A percentile compares a stretch with the other conserved stretches of the same genome.
Evolutionary conservation across 176 grass and related monocot species (phyloP).

Genomic region (Leersia perrieri): DNA sequence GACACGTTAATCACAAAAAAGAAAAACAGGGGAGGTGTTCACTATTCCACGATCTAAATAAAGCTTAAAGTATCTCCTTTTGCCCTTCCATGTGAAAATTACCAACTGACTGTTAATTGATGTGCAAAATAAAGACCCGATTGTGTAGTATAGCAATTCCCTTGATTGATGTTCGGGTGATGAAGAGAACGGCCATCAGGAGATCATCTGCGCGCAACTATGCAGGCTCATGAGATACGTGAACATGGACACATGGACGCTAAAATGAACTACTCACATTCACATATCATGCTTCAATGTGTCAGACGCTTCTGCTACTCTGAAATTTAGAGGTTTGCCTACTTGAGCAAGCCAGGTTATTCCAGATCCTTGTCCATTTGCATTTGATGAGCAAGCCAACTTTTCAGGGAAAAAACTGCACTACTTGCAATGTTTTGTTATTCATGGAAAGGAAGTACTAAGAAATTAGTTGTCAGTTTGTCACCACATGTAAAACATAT

Average conservation of each 20-base stretch:
- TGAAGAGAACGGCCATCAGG: not conserved
- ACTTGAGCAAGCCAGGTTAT: not conserved
- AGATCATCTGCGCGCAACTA: not conserved
- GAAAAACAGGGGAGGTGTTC: not conserved
- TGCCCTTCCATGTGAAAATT: not conserved
- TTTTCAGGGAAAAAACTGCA: not conserved
- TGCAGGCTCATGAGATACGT: not conserved
- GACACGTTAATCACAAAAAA: not conserved
- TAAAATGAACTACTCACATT: not conserved
- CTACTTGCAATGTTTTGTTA: not conserved
- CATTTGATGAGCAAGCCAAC: not conserved
- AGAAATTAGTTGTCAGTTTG: not conserved
- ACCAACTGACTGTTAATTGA: not conserved
- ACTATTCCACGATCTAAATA: not conserved
- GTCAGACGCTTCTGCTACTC: not conserved
- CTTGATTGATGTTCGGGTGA: not conserved
- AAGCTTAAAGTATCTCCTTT: not conserved
- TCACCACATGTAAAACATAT: not conserved
- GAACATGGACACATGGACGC: not conserved
- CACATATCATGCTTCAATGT: not conserved
- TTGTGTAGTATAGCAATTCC: not conserved
- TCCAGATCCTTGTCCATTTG: slow-evolving; percentile 15
- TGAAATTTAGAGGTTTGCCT: not conserved
- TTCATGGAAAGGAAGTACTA: not conserved
- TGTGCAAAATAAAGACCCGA: not conserved